Conservation (phyloP, 2,329 filamentous ascomycete species). For the Pseudogymnoascus sp. region DNA sequence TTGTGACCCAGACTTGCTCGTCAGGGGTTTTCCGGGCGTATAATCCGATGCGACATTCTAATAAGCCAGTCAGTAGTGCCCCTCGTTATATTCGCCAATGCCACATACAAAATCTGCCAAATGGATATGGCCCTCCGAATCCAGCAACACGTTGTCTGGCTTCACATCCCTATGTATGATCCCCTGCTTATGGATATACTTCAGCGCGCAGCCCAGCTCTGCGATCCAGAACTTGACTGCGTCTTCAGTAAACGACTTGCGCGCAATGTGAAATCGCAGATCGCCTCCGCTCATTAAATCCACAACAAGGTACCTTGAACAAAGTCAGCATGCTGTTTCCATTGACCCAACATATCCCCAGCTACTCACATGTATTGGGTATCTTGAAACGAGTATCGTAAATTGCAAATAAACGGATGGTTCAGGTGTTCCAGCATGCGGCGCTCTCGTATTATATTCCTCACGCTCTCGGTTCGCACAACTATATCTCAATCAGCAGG, state of each 20-base stretch:
- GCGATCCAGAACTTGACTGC: conserved; percentile 96
- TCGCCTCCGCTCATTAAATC: conserved; percentile 98
- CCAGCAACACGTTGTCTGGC: conserved; percentile 82
- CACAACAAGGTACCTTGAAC: conserved; percentile 74
- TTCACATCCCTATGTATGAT: conserved; percentile 91
- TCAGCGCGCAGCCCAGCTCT: conserved; percentile 81
- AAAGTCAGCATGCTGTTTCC: conserved; percentile 20
- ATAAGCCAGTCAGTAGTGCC: conserved; percentile 14
- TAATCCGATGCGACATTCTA: conserved; percentile 97
- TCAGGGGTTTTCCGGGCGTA: conserved; percentile 69
- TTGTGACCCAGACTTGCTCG: conserved; percentile 92
- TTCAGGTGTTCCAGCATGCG: conserved; percentile 98
- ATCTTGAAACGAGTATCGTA: conserved; percentile 98
- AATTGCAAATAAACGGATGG: conserved; percentile 94
- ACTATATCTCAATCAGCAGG: conserved; percentile 45
- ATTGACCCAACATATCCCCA: conserved; percentile 14
- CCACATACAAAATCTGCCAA: conserved; percentile 85
- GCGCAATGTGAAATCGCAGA: conserved; percentile 91
- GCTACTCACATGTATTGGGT: conserved; percentile 86
- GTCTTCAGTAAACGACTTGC: conserved; percentile 96
- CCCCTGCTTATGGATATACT: conserved; percentile 75
- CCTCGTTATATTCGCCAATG: neutral
- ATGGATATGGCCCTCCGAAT: conserved; percentile 88
- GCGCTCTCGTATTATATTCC: conserved; percentile 94
- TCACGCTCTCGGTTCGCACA: conserved; percentile 92